Conservation (phyloP, 1,284 basidiomycete genomes). For the Ustilago trichophora region DNA sequence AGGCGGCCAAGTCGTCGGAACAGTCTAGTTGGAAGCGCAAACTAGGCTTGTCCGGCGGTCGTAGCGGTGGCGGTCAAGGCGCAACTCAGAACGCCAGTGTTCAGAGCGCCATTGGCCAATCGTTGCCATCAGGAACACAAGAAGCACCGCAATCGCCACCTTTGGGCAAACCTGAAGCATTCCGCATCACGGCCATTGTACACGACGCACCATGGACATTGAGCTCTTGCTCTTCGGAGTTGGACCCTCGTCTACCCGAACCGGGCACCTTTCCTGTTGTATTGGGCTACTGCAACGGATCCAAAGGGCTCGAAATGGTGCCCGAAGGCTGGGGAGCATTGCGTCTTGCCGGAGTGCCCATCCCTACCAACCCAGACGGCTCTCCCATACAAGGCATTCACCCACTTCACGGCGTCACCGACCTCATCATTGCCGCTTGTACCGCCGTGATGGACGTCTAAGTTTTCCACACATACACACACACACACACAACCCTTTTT, state of each 20-base stretch:
- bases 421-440: conserved; percentile 46
- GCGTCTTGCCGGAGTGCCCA: conserved; percentile 16
- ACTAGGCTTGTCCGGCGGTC: conserved; percentile 17
- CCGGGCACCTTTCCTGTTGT: conserved; percentile 49
- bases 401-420: conserved; percentile 39
- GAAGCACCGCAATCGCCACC: conserved; percentile 6
- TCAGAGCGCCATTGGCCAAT: no score
- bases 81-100: no score
- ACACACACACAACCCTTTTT: no score
- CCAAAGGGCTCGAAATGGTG: conserved; percentile 41
- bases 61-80: not conserved
- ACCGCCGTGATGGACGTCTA: conserved; percentile 50
- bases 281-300: conserved; percentile 47
- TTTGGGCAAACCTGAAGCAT: conserved; percentile 20
- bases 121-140: no score
- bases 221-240: not conserved
- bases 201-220: conserved; percentile 40
- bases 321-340: conserved; percentile 50
- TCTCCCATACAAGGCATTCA: conserved; percentile 12
- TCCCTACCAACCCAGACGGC: conserved; percentile 13
- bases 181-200: conserved; percentile 45
- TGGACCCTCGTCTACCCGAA: conserved; percentile 39
- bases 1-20: conserved; percentile 15
- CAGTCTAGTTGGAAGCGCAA: conserved; percentile 42
- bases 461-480: no score